Evolutionary conservation across 1,139 yeast species (phyloP).

Genomic region (Pneumocystis jirovecii): DNA sequence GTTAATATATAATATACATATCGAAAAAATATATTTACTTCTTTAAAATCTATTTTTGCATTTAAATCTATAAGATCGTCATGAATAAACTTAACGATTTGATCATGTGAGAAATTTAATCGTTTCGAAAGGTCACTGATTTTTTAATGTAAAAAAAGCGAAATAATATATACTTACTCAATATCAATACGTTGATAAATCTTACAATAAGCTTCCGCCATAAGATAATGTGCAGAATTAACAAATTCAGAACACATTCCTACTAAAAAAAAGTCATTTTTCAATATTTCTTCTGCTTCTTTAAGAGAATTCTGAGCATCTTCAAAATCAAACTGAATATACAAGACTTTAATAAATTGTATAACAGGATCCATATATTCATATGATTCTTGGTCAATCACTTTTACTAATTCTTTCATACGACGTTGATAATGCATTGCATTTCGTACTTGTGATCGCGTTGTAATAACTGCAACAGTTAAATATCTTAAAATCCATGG

Average conservation of each 20-base stretch:
- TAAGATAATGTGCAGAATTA: conserved; percentile 35
- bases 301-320: conserved; percentile 34
- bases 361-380: conserved; percentile 50
- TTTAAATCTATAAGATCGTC: conserved; percentile 26
- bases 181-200: conserved; percentile 38
- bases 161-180: neutral
- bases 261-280: conserved; percentile 41
- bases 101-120: neutral
- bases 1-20: neutral
- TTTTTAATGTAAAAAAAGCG: neutral
- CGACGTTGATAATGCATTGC: conserved; percentile 31
- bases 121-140: conserved; percentile 1
- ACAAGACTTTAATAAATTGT: conserved; percentile 37
- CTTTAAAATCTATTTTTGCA: conserved; percentile 2
- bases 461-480: conserved; percentile 39
- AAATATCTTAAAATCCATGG: conserved; percentile 53
- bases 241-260: conserved; percentile 31
- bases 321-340: conserved; percentile 42
- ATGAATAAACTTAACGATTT: conserved; percentile 34
- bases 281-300: conserved; percentile 33
- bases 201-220: conserved; percentile 39
- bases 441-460: conserved; percentile 10
- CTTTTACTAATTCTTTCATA: conserved; percentile 40
- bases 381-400: conserved; percentile 43
- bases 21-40: neutral